phyloP scores from a whole-genome alignment of 1,139 yeast species.

The Saccharomyces hybrid region DNA sequence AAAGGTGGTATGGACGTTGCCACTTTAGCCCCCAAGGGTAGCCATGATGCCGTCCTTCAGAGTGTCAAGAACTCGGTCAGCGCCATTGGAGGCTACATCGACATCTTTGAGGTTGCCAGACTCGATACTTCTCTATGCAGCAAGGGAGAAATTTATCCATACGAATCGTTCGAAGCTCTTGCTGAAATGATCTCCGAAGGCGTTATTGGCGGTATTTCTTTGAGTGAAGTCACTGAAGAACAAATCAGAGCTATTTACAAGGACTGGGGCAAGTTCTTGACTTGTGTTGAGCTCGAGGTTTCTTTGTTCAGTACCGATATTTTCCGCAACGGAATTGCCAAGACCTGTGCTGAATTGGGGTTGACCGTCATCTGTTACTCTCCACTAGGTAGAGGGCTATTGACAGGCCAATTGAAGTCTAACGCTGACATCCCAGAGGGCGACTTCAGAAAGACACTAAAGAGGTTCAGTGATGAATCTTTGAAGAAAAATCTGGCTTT shows the following conservation, averaged over 20 bases:
- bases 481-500: slow-evolving; percentile 45
- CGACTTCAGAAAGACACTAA: slow-evolving; percentile 49
- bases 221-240: slow-evolving; percentile 61
- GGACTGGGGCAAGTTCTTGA: slow-evolving; percentile 42
- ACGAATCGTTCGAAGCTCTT: slow-evolving; percentile 44
- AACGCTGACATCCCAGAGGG: slow-evolving; percentile 43
- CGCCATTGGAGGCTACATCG: slow-evolving; percentile 42
- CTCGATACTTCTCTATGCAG: slow-evolving; percentile 42
- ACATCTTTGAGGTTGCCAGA: slow-evolving; percentile 65
- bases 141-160: slow-evolving; percentile 25
- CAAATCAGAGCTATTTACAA: slow-evolving; percentile 52
- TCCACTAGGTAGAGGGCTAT: slow-evolving; percentile 72
- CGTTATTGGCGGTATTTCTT: slow-evolving; percentile 54
- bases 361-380: slow-evolving; percentile 73
- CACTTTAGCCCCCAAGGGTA: slow-evolving; percentile 42
- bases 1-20: slow-evolving; percentile 51
- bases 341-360: slow-evolving; percentile 43
- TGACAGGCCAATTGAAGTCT: slow-evolving; percentile 54
- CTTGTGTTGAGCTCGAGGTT: slow-evolving; percentile 68
- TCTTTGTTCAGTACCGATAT: slow-evolving; percentile 59
- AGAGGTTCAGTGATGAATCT: slow-evolving; percentile 54
- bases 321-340: slow-evolving; percentile 52
- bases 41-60: slow-evolving; percentile 40
- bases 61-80: slow-evolving; percentile 46
- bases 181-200: slow-evolving; percentile 49